Conservation (phyloP, 2,329 filamentous ascomycete species). For the Fusarium bactridioides region DNA sequence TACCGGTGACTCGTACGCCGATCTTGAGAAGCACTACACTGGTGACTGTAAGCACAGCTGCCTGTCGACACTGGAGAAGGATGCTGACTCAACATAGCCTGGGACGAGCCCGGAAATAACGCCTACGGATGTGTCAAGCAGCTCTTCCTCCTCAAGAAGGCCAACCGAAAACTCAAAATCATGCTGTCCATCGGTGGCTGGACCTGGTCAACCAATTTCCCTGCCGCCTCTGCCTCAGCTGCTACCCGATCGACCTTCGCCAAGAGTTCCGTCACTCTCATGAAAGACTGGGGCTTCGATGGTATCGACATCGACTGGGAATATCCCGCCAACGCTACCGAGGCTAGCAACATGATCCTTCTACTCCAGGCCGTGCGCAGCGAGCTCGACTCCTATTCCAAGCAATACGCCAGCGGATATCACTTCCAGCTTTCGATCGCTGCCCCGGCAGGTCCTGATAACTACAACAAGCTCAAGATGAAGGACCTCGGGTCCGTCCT, state of each 20-base stretch:
- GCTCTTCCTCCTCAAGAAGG: constrained; percentile 76
- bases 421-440: constrained; percentile 62
- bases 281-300: constrained; percentile 73
- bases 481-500: constrained; percentile 55
- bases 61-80: fast-evolving
- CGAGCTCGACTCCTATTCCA: constrained; percentile 57
- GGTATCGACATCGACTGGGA: constrained; percentile 55
- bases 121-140: constrained; percentile 82
- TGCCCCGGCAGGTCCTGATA: constrained; percentile 54
- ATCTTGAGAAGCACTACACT: constrained; percentile 30
- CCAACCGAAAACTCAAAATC: constrained; percentile 77
- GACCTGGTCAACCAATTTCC: constrained; percentile 80
- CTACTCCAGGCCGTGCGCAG: constrained; percentile 52
- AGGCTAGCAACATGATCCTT: constrained; percentile 52
- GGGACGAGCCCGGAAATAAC: constrained; percentile 70
- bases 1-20: constrained; percentile 30
- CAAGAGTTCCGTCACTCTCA: constrained; percentile 68
- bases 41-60: constrained; percentile 20
- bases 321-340: constrained; percentile 45
- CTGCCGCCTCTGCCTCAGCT: constrained; percentile 68
- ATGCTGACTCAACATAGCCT: constrained; percentile 14
- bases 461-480: constrained; percentile 59
- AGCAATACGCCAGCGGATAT: constrained; percentile 49
- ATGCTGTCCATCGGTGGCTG: constrained; percentile 83
- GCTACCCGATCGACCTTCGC: constrained; percentile 71